Evolutionary conservation across 139 green algal genomes (phyloP).

Genomic region (Tetratostichococcus sp.): DNA sequence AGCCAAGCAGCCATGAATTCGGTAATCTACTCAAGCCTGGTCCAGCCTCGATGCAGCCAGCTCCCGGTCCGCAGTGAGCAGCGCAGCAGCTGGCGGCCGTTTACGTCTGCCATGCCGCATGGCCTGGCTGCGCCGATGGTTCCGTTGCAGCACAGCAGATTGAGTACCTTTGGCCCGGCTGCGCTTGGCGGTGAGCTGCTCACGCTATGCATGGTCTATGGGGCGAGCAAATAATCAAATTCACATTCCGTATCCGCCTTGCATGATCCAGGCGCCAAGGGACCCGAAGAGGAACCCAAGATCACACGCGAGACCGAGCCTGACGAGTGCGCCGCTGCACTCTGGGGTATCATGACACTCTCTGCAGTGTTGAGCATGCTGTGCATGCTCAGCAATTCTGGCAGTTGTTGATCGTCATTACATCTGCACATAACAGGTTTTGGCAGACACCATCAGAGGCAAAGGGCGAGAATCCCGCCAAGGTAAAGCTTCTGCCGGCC

Average conservation of each 20-base stretch:
- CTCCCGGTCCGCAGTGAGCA: background rate
- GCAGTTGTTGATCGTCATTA: too few relatives aligned
- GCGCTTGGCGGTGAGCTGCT: background rate
- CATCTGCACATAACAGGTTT: too few relatives aligned
- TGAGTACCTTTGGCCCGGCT: background rate
- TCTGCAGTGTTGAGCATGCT: background rate
- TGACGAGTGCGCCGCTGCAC: constrained; percentile 29
- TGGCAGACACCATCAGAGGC: constrained; percentile 30
- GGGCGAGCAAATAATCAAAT: too few relatives aligned
- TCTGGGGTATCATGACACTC: background rate
- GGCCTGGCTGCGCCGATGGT: too few relatives aligned
- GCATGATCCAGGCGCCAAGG: background rate
- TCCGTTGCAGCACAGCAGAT: background rate
- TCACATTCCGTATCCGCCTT: too few relatives aligned
- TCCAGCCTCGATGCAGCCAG: background rate
- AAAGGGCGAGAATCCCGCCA: constrained; percentile 30
- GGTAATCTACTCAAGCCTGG: background rate
- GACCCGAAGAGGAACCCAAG: constrained; percentile 7
- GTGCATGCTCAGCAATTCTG: too few relatives aligned
- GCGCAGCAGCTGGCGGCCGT: background rate
- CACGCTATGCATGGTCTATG: too few relatives aligned
- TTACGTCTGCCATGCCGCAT: background rate
- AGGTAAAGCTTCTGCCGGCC: constrained; percentile 7
- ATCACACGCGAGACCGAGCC: constrained; percentile 40
- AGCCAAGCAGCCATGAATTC: background rate